These are phyloP conservation scores for Nephelium lappaceum DNA, from an alignment of 345 rosid species.

Conservation along the genomic window DNA sequence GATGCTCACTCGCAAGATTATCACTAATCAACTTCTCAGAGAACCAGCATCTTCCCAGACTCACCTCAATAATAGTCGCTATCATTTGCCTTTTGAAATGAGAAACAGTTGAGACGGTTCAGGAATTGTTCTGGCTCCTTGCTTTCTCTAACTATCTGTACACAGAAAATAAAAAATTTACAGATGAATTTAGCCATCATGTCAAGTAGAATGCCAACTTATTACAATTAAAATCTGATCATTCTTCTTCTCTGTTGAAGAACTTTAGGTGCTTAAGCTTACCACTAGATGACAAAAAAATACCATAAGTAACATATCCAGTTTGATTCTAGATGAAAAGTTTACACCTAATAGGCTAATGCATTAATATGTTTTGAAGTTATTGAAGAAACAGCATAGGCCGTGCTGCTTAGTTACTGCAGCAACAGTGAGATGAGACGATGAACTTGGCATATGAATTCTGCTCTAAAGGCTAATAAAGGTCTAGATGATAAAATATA, in stretches of 20 bases:
- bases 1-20: conserved; percentile 32
- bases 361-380: neutral
- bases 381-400: neutral
- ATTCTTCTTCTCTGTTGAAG: neutral
- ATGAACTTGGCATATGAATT: neutral
- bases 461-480: neutral
- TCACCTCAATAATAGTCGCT: conserved; percentile 4
- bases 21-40: neutral
- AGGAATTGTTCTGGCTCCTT: conserved; percentile 48
- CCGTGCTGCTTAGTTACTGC: neutral
- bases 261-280: conserved; percentile 6
- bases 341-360: neutral
- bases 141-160: conserved; percentile 47
- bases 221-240: neutral
- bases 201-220: neutral
- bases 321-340: neutral
- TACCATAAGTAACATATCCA: neutral
- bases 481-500: neutral
- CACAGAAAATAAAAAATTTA: neutral
- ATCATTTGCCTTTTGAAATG: conserved; percentile 31
- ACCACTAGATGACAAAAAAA: neutral
- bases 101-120: conserved; percentile 34
- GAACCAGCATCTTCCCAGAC: neutral
- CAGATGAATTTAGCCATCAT: conserved; percentile 10
- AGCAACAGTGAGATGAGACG: neutral